A percentile compares a stretch with the other conserved stretches of the same genome.
Evolutionary conservation across 768 basidiomycete genomes (phyloP).

Genomic region (Naganishia kalamii): DNA sequence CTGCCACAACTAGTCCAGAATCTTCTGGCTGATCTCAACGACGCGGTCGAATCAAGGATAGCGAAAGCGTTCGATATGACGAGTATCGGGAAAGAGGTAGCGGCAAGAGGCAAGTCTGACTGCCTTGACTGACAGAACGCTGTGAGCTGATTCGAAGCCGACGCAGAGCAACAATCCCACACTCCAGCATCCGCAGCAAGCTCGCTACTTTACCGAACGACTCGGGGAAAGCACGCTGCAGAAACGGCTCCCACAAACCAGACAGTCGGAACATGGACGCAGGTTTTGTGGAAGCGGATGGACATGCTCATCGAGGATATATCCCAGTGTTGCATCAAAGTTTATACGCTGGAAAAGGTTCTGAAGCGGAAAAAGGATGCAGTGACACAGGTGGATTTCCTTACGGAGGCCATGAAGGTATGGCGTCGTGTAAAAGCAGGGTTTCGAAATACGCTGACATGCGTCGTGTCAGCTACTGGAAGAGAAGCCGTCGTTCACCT

Average conservation of each 20-base stretch:
- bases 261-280: constrained; percentile 78
- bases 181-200: constrained; percentile 36
- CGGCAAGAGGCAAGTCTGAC: constrained; percentile 64
- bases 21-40: constrained; percentile 70
- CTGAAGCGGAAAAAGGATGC: constrained; percentile 80
- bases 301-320: constrained; percentile 81
- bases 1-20: constrained; percentile 75
- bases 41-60: constrained; percentile 75
- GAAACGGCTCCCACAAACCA: constrained; percentile 77
- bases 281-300: constrained; percentile 71
- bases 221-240: background rate
- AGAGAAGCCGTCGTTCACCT: constrained; percentile 80
- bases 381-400: constrained; percentile 65
- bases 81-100: constrained; percentile 75
- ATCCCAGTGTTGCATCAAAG: constrained; percentile 85
- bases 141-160: too few species aligned
- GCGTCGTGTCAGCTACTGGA: constrained; percentile 55
- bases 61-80: constrained; percentile 76
- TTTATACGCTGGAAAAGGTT: constrained; percentile 92
- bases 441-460: background rate
- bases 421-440: too few species aligned
- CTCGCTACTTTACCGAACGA: constrained; percentile 51
- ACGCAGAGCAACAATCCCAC: constrained; percentile 22
- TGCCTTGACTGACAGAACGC: background rate
- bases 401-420: constrained; percentile 92